Evolutionary conservation across 352 stramenopile species (phyloP), one percentile per base, ranked within the genome.

Genomic region (Phytophthora boehmeriae): DNA sequence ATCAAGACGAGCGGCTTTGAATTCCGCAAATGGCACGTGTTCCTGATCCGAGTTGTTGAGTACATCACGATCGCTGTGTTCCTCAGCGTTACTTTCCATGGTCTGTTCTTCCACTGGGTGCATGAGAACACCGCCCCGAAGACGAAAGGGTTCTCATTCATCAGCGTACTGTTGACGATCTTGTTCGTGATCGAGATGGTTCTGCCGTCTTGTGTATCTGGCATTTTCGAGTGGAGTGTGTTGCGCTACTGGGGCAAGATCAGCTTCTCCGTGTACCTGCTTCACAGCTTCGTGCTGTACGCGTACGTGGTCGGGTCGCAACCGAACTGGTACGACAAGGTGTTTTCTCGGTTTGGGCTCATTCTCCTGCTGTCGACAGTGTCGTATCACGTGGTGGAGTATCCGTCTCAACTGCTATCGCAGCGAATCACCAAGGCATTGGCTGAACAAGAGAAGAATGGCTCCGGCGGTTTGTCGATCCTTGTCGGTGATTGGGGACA

Each of bases 261-360:
- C 52, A 78, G 68, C 50, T 81, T 69, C 47, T 81, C 73, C 0
- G 68, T 76, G 23, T 82, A 82, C 30, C 30, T 82, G 49, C 48
- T 78, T 9, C 73, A 82, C 51, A 79, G 58, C 39, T 87, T 84
- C 49, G 72, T 87, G 36, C 17, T 69, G 38, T 60, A 66, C 50
- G 54, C 59, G 27, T 35, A 51, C 38, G 41, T 48, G 25, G 20
- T 54, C 30, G 53, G 61, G 2, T 42, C 39, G 0, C 63, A 71
- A 50, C 50, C 56, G 9, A 71, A 66, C 36, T 64, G 59, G 39
- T 73, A 68, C 20, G 65, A 73, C 38, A 63, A 63, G 28, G 53
- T 63, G 17, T 73, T 73, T 43, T 61, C 67, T 10, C 42, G 61
- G 14, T 81, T 80, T 38, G 59, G 20, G 14, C 39, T 83, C 19